These are phyloP conservation scores for Lepidium sativum DNA, from an alignment of 345 rosid species.

Conservation along the genomic window DNA sequence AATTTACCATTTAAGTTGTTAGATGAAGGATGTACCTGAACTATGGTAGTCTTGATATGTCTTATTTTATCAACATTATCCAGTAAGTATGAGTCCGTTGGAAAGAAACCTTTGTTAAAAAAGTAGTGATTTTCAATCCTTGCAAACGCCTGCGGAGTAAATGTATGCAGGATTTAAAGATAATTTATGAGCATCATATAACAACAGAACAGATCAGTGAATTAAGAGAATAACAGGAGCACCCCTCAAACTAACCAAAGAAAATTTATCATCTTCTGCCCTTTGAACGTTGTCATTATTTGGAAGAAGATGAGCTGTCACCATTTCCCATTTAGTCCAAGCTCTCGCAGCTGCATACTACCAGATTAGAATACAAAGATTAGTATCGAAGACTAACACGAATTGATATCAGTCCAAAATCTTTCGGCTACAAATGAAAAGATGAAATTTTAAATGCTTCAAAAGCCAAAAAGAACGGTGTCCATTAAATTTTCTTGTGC, in stretches of 20 bases:
- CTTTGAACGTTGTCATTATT: constrained; percentile 68
- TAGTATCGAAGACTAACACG: not conserved
- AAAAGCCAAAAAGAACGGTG: not conserved
- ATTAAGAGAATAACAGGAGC: not conserved
- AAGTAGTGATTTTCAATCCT: constrained; percentile 96
- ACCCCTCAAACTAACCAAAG: constrained; percentile 47
- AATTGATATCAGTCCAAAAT: not conserved
- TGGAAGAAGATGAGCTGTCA: constrained; percentile 82
- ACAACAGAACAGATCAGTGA: not conserved
- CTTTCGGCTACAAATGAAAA: not conserved
- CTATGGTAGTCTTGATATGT: constrained; percentile 74
- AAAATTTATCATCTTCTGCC: constrained; percentile 85
- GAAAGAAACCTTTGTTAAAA: constrained; percentile 73
- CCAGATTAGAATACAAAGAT: constrained; percentile 10
- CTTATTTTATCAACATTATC: constrained; percentile 83
- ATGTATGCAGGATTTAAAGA: not conserved
- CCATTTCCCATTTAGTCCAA: constrained; percentile 99
- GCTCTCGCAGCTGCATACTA: constrained; percentile 93
- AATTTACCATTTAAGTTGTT: not conserved
- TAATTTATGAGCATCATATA: not conserved
- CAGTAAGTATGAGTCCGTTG: constrained; percentile 68
- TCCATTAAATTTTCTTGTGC: not conserved
- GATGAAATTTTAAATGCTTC: not conserved
- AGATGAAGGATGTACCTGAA: constrained; percentile 46
- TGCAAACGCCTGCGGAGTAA: constrained; percentile 74